Conservation (phyloP, 306 rosid genomes). For the Begonia masoniana region DNA sequence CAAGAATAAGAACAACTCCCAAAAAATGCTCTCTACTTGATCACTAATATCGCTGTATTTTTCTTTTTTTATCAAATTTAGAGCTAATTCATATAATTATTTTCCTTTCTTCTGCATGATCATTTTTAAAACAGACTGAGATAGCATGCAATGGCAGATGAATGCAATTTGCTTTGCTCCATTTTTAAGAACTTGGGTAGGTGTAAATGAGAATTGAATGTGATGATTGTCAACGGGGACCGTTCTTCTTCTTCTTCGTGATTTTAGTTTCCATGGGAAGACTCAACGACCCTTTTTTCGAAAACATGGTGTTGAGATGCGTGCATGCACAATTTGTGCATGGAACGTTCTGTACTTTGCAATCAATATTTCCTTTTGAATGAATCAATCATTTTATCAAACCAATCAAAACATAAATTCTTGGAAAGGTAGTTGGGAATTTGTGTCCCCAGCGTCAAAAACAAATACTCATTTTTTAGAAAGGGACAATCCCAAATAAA, state of each 20-base stretch:
- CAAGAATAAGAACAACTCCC: slow-evolving; percentile 9
- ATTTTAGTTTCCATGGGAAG: background rate
- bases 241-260: background rate
- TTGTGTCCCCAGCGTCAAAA: too few relatives aligned
- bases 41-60: background rate
- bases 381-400: too few relatives aligned
- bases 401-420: too few relatives aligned
- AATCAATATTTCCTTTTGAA: background rate
- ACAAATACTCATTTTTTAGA: too few relatives aligned
- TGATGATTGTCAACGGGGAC: background rate
- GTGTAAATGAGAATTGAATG: background rate
- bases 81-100: background rate
- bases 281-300: background rate
- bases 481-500: too few relatives aligned
- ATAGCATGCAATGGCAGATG: too few relatives aligned
- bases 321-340: background rate
- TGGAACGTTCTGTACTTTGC: background rate
- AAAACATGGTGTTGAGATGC: background rate
- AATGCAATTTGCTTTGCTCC: too few relatives aligned
- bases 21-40: background rate
- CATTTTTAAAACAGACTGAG: background rate
- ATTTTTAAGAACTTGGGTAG: background rate
- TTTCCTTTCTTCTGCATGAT: background rate
- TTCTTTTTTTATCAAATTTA: background rate
- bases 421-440: too few relatives aligned